These are phyloP conservation scores for Psidium guajava DNA, from an alignment of 345 rosid species.

Conservation along the genomic window DNA sequence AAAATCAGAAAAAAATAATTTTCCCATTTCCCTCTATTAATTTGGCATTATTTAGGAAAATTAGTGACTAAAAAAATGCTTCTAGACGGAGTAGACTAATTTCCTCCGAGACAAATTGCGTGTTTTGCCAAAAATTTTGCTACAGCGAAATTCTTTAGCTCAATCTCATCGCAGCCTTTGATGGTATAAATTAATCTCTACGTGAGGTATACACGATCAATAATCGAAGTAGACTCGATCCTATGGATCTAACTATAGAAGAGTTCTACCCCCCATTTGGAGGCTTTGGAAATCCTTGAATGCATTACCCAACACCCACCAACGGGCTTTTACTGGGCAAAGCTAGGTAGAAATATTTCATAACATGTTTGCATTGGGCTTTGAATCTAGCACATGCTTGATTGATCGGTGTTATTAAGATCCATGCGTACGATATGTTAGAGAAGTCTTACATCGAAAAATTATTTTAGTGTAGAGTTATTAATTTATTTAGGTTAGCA, in stretches of 20 bases:
- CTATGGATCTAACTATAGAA: background rate
- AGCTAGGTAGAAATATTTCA: background rate
- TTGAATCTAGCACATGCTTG: background rate
- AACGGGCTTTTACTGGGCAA: background rate
- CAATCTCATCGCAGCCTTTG: background rate
- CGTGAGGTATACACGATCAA: background rate
- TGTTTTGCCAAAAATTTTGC: rapidly evolving
- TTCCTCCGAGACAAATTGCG: background rate
- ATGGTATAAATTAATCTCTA: background rate
- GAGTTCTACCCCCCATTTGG: background rate
- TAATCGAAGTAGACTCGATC: background rate
- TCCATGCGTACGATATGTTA: too few species aligned
- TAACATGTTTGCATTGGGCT: background rate
- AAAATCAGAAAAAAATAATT: background rate
- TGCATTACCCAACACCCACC: background rate
- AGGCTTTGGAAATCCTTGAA: background rate
- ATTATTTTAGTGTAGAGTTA: too few species aligned
- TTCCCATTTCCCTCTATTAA: background rate
- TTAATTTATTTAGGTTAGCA: too few species aligned
- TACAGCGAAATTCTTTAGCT: background rate
- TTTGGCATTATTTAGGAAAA: background rate
- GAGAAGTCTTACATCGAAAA: too few species aligned
- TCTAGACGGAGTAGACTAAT: background rate
- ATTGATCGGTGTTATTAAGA: background rate
- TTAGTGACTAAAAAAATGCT: background rate